Conservation (phyloP, 345 rosid genomes). For the Salix caprea region DNA sequence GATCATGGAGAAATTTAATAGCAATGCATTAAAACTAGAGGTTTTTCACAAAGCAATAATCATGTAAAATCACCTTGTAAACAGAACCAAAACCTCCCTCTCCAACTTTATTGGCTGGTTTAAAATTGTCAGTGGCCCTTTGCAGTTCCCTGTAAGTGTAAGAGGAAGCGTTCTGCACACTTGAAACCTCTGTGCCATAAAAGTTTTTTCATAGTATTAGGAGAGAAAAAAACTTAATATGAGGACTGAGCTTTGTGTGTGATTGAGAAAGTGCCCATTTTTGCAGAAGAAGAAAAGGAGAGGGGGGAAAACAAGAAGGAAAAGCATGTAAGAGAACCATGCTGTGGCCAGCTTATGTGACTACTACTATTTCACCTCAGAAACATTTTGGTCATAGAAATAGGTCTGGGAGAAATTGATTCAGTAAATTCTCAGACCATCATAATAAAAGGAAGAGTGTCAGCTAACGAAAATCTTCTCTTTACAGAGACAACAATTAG, state of each 20-base stretch:
- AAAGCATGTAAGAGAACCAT: background rate
- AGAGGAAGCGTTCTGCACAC: slow-evolving; percentile 31
- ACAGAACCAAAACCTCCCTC: slow-evolving; percentile 75
- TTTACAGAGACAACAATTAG: background rate
- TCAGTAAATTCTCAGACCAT: slow-evolving; percentile 5
- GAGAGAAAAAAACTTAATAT: background rate
- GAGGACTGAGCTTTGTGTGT: background rate
- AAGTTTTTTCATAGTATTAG: slow-evolving; percentile 1
- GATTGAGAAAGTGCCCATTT: background rate
- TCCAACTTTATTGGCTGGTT: slow-evolving; percentile 51
- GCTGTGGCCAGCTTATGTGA: background rate
- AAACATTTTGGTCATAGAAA: background rate
- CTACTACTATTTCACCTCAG: background rate
- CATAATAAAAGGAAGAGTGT: background rate
- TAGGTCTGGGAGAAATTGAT: background rate
- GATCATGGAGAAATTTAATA: background rate
- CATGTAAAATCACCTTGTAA: slow-evolving; percentile 51
- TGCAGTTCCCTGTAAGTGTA: slow-evolving; percentile 48
- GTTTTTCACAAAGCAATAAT: background rate
- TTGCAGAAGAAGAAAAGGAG: background rate
- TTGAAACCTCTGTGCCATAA: slow-evolving; percentile 43
- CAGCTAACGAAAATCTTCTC: background rate
- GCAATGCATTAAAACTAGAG: background rate
- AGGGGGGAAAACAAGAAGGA: background rate
- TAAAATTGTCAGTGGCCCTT: slow-evolving; percentile 50